phyloP scores from a whole-genome alignment of 1,139 yeast genomes.

The Debaryomyces subglobosus region DNA sequence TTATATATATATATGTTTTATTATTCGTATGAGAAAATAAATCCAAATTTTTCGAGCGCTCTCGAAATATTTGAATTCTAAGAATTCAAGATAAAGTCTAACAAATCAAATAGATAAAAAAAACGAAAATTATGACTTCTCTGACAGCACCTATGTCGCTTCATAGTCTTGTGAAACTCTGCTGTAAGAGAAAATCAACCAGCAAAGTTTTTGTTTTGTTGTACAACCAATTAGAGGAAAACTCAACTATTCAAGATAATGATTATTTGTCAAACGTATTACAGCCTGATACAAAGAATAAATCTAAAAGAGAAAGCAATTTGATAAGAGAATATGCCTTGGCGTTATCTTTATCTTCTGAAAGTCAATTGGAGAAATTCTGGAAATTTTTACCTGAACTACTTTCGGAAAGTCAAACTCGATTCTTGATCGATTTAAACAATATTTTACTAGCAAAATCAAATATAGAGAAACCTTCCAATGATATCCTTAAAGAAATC shows the following conservation, averaged over 20 bases:
- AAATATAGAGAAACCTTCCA: constrained; percentile 3
- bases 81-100: background rate
- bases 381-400: constrained; percentile 13
- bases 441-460: constrained; percentile 9
- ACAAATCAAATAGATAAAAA: background rate
- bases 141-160: constrained; percentile 11
- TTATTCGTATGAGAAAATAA: background rate
- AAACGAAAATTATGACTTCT: background rate
- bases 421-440: constrained; percentile 13
- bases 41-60: background rate
- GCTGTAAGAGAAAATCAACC: constrained; percentile 18
- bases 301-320: background rate
- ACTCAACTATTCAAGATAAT: constrained; percentile 14
- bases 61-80: background rate
- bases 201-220: constrained; percentile 22
- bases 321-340: constrained; percentile 10
- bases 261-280: constrained; percentile 21
- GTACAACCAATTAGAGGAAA: constrained; percentile 21
- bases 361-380: constrained; percentile 11
- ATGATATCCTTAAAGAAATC: constrained; percentile 6
- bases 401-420: constrained; percentile 9
- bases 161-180: constrained; percentile 18
- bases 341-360: constrained; percentile 11
- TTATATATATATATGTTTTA: background rate
- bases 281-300: constrained; percentile 11